Base-by-base conservation (phyloP, 495 filamentous ascomycete genomes). In the Podospora appendiculata region DNA sequence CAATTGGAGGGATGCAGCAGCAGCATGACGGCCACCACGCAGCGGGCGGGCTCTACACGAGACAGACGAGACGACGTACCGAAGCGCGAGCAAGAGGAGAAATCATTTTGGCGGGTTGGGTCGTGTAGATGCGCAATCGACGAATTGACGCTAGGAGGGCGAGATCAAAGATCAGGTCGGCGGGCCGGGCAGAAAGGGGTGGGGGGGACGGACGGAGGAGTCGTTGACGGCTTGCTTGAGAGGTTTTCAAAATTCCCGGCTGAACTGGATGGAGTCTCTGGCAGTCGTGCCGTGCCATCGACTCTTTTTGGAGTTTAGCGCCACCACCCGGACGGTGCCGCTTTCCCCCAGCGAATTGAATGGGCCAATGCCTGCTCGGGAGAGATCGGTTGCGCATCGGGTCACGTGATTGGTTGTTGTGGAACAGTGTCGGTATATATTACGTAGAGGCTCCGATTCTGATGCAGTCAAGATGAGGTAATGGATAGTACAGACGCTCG, bases 81-180 rank as follows among this genome's bases (percentile, higher is more conserved):
- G 82, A 84, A 64, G 77, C 78, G 72, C 85, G 69, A 69, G 86
- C 74, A 70, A 76, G 48, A 36, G 58, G 47, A 50, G 58, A 45
- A 53, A 87, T 75, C 84, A 87, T 87, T 70, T 72, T 80, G 51
- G 25, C 25, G 25, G 43, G 75, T 63, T 57, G 13, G 38, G 41
- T 53, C 48, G 54, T 62, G 58, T 46, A 25, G 56, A 56, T 65
- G 63, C 48, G 57, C 55, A 62, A 64, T 59, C 57, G 58, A 65
- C 56, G 54, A 43, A 49, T 46, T 54, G 47, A 45, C 53, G 49
- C 41, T 51, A 47, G 36, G 51, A 39, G 17, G 58, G 53, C 49
- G 48, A 59, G 55, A 36, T 47, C 49, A 13, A 48, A 60, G 48
- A 47, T 44, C 41, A 44, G 54, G 54, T 59, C 17, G n/a, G 13